Evolutionary conservation across 169 alveolate species (phyloP).

Genomic region (Plasmodium vinckei): DNA sequence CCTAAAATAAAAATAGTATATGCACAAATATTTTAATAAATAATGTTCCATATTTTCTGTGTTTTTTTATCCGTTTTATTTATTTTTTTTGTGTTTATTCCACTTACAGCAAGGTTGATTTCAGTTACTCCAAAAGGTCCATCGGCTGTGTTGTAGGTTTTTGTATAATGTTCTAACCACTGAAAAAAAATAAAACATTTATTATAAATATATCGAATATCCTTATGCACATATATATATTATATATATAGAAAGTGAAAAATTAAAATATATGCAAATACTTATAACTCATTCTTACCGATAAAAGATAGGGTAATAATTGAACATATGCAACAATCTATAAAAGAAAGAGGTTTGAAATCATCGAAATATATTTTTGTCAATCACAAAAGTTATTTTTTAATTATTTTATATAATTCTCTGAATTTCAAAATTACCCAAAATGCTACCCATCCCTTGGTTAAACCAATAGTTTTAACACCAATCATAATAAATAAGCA

Average conservation of each 20-base stretch:
- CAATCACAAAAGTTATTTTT: too few species aligned
- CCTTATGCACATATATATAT: not conserved
- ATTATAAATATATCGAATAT: not conserved
- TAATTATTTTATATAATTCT: too few species aligned
- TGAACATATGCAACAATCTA: not conserved
- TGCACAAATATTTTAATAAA: conserved; percentile 1
- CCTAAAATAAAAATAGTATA: conserved; percentile 12
- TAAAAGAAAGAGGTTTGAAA: too few species aligned
- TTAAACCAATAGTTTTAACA: conserved; percentile 16
- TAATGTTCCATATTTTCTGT: not conserved
- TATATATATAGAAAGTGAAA: too few species aligned
- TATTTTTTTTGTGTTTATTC: conserved; percentile 1
- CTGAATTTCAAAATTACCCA: conserved; percentile 6
- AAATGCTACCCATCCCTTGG: conserved; percentile 18
- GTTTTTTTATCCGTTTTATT: not conserved
- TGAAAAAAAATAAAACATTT: not conserved
- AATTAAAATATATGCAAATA: too few species aligned
- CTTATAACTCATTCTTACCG: conserved; percentile 4
- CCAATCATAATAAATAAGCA: conserved; percentile 34
- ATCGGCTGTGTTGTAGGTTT: conserved; percentile 38
- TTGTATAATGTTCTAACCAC: conserved; percentile 63
- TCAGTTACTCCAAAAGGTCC: conserved; percentile 58
- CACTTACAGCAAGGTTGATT: conserved; percentile 25
- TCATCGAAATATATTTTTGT: too few species aligned
- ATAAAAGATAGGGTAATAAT: conserved; percentile 22